phyloP scores from a whole-genome alignment of 495 filamentous ascomycete species.

The Podospora pseudopauciseta region DNA sequence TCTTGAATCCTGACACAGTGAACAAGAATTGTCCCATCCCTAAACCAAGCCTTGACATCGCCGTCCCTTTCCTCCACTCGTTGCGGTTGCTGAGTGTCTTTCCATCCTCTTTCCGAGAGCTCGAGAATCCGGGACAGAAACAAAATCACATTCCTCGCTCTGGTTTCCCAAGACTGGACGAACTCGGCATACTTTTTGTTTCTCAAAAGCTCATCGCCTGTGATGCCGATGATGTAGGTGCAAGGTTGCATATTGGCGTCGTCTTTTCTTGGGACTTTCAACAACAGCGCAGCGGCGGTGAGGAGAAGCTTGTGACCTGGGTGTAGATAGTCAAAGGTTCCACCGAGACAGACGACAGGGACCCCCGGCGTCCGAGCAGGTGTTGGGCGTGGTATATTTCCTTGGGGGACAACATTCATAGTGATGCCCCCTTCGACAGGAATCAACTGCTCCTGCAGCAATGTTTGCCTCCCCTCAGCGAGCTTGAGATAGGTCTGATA shows the following conservation, averaged over 20 bases:
- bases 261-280: slow-evolving; percentile 49
- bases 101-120: slow-evolving; percentile 40
- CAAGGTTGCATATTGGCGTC: slow-evolving; percentile 31
- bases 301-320: slow-evolving; percentile 92
- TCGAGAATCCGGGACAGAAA: slow-evolving; percentile 73
- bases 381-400: slow-evolving; percentile 5
- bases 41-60: slow-evolving; percentile 43
- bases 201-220: slow-evolving; percentile 75
- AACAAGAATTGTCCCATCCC: slow-evolving; percentile 47
- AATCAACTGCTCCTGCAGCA: slow-evolving; percentile 42
- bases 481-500: slow-evolving; percentile 42
- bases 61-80: slow-evolving; percentile 29
- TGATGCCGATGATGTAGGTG: slow-evolving; percentile 76
- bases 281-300: slow-evolving; percentile 72
- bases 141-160: slow-evolving; percentile 60
- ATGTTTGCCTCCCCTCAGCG: slow-evolving; percentile 42
- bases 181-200: slow-evolving; percentile 84
- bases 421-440: slow-evolving; percentile 48
- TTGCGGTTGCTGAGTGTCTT: slow-evolving; percentile 19
- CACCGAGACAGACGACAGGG: slow-evolving; percentile 69
- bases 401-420: slow-evolving; percentile 27
- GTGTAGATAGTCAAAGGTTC: slow-evolving; percentile 96
- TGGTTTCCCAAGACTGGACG: slow-evolving; percentile 72
- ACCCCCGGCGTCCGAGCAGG: slow-evolving; percentile 29
- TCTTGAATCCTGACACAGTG: slow-evolving; percentile 83